These are phyloP conservation scores for Baeospora myosura DNA, from an alignment of 1,284 basidiomycete genomes.

Conservation along the genomic window DNA sequence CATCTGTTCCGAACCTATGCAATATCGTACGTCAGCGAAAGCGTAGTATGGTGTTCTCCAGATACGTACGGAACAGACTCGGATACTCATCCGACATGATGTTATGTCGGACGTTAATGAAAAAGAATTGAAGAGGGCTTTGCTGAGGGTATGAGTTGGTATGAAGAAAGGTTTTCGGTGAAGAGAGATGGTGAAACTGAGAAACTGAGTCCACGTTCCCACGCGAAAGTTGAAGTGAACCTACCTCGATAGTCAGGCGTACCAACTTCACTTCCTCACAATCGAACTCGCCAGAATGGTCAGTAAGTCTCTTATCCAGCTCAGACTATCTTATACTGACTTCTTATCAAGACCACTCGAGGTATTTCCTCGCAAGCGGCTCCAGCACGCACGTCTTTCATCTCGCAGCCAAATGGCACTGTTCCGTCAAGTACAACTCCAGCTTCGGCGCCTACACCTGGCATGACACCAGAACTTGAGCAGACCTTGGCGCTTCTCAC, in stretches of 20 bases:
- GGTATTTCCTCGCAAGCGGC: neutral
- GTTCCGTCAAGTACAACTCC: conserved; percentile 10
- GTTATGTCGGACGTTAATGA: too few species aligned
- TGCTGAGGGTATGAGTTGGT: too few species aligned
- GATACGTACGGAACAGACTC: conserved; percentile 71
- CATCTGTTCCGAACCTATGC: conserved; percentile 90
- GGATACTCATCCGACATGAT: conserved; percentile 78
- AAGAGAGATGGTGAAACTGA: too few species aligned
- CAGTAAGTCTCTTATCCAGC: neutral
- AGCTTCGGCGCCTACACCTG: conserved; percentile 10
- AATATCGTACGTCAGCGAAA: neutral
- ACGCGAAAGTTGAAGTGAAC: too few species aligned
- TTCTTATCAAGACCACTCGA: neutral
- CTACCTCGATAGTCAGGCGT: too few species aligned
- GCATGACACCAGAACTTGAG: conserved; percentile 62
- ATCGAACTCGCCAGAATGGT: too few species aligned
- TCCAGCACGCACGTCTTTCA: conserved; percentile 19
- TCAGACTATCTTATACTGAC: neutral
- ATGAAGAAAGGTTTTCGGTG: too few species aligned
- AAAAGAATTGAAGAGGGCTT: too few species aligned
- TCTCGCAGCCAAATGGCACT: conserved; percentile 21
- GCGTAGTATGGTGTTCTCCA: neutral
- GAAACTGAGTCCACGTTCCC: too few species aligned
- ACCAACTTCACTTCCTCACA: neutral
- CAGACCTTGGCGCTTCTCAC: conserved; percentile 71